A percentile compares a stretch with the other conserved stretches of the same genome.
Evolutionary conservation across 805 yeast genomes (phyloP).

Genomic region (Wickerhamiella lipophila): DNA sequence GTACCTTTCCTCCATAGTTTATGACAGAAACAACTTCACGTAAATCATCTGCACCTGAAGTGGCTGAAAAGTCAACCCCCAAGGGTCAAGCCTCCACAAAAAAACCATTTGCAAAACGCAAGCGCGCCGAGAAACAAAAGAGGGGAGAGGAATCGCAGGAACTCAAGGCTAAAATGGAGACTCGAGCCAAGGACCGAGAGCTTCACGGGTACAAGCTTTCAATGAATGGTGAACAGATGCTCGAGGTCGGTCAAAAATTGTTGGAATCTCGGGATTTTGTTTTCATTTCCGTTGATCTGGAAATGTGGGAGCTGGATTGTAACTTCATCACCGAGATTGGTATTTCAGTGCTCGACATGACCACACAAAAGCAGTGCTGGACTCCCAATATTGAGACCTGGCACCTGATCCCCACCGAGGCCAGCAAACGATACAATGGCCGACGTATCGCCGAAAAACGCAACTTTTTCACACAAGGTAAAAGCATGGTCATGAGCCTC

Average conservation of each 20-base stretch:
- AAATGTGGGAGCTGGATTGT: slow-evolving; percentile 2
- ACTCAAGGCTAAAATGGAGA: not conserved
- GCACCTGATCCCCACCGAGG: slow-evolving; percentile 5
- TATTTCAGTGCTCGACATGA: slow-evolving; percentile 4
- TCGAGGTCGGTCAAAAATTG: not conserved
- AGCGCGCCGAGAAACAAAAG: no score
- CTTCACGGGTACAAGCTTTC: not conserved
- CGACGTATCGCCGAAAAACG: slow-evolving; percentile 3
- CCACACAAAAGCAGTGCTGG: not conserved
- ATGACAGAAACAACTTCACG: no score
- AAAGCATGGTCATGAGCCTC: not conserved
- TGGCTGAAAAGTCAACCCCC: no score
- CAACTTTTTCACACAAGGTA: slow-evolving; percentile 4
- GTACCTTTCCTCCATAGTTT: no score
- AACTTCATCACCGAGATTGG: slow-evolving; percentile 7
- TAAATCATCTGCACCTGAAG: no score
- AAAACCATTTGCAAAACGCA: no score
- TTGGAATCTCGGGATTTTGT: not conserved
- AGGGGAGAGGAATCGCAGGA: no score
- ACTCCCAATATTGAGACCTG: not conserved
- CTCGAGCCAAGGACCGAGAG: not conserved
- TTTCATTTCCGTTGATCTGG: slow-evolving; percentile 5
- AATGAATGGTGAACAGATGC: slow-evolving; percentile 3
- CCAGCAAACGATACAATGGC: not conserved
- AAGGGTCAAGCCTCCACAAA: no score